Conservation (phyloP, 306 rosid species). For the Senna tora region DNA sequence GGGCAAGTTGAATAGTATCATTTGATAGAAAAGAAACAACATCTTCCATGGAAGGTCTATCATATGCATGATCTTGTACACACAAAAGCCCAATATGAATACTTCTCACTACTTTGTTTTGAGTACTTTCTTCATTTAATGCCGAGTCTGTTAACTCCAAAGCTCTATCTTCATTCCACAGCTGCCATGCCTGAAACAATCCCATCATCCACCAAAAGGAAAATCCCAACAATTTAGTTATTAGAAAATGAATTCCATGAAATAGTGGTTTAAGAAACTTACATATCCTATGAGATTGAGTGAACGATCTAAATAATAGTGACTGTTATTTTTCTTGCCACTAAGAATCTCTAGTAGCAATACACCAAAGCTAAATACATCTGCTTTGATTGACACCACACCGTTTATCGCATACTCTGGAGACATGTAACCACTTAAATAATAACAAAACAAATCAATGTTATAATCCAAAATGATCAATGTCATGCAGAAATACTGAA, state of each 20-base stretch:
- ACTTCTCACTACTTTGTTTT: background rate
- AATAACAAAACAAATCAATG: background rate
- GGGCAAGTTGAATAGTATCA: conserved; percentile 17
- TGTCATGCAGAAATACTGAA: background rate
- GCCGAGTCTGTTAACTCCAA: conserved; percentile 5
- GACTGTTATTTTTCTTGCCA: conserved; percentile 11
- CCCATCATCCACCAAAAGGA: background rate
- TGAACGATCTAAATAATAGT: background rate
- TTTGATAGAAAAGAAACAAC: conserved; percentile 29
- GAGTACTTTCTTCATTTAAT: background rate
- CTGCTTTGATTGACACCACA: conserved; percentile 42
- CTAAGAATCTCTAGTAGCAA: conserved; percentile 39
- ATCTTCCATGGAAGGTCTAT: conserved; percentile 3
- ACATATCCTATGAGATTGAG: conserved; percentile 36
- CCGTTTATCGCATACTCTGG: conserved; percentile 39
- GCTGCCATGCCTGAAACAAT: conserved; percentile 6
- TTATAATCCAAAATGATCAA: background rate
- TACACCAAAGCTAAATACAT: conserved; percentile 45
- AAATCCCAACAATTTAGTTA: background rate
- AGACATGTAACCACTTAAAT: conserved; percentile 36
- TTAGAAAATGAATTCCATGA: background rate
- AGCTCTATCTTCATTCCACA: conserved; percentile 15
- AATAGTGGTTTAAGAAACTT: background rate
- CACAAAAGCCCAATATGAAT: conserved; percentile 18
- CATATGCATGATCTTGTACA: conserved; percentile 1